These are phyloP conservation scores for Tricholomella constricta DNA, from an alignment of 768 basidiomycete species.

Conservation along the genomic window DNA sequence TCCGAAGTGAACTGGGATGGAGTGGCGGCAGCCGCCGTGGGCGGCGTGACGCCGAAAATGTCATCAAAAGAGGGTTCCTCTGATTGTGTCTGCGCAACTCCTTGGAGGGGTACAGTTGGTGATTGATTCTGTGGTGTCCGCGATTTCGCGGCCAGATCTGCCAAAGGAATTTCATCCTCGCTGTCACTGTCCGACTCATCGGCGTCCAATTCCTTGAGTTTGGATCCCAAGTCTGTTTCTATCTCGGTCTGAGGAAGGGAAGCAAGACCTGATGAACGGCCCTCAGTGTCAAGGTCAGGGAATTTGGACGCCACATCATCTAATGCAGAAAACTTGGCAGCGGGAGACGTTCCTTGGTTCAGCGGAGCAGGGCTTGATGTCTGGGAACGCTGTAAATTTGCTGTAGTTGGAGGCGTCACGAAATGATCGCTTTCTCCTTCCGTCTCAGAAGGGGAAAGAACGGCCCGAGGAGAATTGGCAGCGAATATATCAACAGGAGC, in stretches of 20 bases:
- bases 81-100: constrained; percentile 4
- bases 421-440: constrained; percentile 56
- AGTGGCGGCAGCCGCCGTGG: constrained; percentile 22
- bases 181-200: constrained; percentile 54
- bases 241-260: constrained; percentile 19
- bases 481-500: constrained; percentile 14
- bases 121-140: constrained; percentile 23
- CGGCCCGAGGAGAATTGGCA: constrained; percentile 14
- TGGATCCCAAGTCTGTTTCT: constrained; percentile 54
- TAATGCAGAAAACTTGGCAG: constrained; percentile 30
- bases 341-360: constrained; percentile 13
- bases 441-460: constrained; percentile 21
- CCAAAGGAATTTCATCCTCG: constrained; percentile 47
- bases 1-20: neutral
- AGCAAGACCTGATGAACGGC: constrained; percentile 10
- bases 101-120: constrained; percentile 11
- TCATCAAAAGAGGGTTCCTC: constrained; percentile 49
- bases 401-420: constrained; percentile 58
- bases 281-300: constrained; percentile 37
- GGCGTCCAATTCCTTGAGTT: constrained; percentile 59
- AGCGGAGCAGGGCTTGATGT: constrained; percentile 18
- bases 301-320: constrained; percentile 41
- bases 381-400: constrained; percentile 19
- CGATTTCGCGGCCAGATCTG: constrained; percentile 29
- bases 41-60: constrained; percentile 46